Evolutionary conservation across 257 asterid species (phyloP), one percentile per base, ranked within the genome.

Genomic region (Fraxinus pennsylvanica): DNA sequence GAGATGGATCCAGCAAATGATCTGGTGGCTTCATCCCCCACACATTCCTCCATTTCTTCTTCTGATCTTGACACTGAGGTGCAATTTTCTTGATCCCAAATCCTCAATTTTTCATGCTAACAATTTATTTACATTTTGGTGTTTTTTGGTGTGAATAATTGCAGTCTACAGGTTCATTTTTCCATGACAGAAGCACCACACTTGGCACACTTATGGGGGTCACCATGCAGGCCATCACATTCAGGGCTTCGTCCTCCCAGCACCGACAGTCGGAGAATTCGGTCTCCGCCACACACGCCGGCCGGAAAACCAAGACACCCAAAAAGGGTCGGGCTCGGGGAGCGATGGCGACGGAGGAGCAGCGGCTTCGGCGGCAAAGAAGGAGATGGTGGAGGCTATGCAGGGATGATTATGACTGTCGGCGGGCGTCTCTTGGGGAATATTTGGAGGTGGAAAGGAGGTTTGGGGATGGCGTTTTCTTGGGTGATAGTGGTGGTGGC

Each of bases 61-160:
- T 95, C 99, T 61, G 98, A 93, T 93, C 96, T 95, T 47, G 98
- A 95, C 85, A 91, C 99, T 25, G 96, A 95, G 99, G 98, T 95
- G 36, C 22, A 6, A 0, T 66, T 29, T 75, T 10, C 3, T 59
- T 0, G 1, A 17, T 3, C 22, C 15, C 7, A 29, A 27, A 1
- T 10, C 21, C 29, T 8, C 17, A n/a, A 25, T 14, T 75, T 10
- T 79, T 10, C 67, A 0, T 6, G 22, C 65, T 50, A 71, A 21
- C 8, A 29, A 9, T 21, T 41, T 4, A 30, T 27, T 33, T 9
- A 52, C 65, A 39, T 63, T 68, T 32, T 32, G 7, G 21, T 71
- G 0, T 22, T 38, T 65, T 25, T 57, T 32, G 45, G n/a, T 54
- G 72, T 25, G 59, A 74, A 19, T 68, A 9, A 30, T 9, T 68